A percentile compares a stretch with the other conserved stretches of the same genome.
Conservation (phyloP, 2,329 filamentous ascomycete species). For the Tolypocladium amazonense region DNA sequence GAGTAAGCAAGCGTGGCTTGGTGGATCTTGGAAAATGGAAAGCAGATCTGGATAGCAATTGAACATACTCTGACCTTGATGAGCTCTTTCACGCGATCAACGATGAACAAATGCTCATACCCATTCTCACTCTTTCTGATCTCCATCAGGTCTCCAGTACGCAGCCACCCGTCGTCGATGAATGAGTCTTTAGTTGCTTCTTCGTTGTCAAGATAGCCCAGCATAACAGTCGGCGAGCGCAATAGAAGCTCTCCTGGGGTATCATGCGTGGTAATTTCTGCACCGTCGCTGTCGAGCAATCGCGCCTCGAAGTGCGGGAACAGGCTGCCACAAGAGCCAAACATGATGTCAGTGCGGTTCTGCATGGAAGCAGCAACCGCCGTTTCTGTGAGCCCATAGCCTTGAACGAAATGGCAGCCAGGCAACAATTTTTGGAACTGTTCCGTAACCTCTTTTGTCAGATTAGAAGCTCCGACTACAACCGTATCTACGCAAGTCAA, state of each 20-base stretch:
- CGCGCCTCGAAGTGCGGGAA: constrained; percentile 55
- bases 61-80: constrained; percentile 46
- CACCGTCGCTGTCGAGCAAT: constrained; percentile 56
- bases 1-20: background rate
- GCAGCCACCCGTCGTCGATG: constrained; percentile 12
- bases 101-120: constrained; percentile 11
- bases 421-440: constrained; percentile 53
- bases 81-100: constrained; percentile 21
- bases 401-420: constrained; percentile 53
- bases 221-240: constrained; percentile 58
- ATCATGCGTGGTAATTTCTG: constrained; percentile 53
- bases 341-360: constrained; percentile 50
- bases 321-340: constrained; percentile 63
- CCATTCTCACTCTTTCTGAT: constrained; percentile 44
- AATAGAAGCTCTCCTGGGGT: constrained; percentile 67
- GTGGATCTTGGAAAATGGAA: background rate
- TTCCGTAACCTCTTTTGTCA: constrained; percentile 61
- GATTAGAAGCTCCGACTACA: constrained; percentile 69
- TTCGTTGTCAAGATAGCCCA: constrained; percentile 74
- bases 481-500: constrained; percentile 54
- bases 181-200: constrained; percentile 25
- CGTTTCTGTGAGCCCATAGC: constrained; percentile 68
- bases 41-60: background rate
- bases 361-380: constrained; percentile 57
- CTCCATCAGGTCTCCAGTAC: constrained; percentile 36